Base-by-base conservation (phyloP, 768 basidiomycete genomes). In the Suillus fuscotomentosus region DNA sequence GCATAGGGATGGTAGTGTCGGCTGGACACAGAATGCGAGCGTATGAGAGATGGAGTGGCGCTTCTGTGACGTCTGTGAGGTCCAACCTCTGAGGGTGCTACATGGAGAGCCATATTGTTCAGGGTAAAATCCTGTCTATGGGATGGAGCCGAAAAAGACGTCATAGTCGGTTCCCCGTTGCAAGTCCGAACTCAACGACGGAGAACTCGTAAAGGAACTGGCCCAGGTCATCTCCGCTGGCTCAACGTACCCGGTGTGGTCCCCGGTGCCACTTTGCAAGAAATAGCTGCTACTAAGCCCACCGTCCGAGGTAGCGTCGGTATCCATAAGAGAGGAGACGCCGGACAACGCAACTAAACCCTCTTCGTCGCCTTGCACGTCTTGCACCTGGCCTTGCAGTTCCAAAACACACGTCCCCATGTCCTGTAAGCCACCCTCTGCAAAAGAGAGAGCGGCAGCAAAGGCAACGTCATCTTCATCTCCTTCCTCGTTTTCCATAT, bases 61-160 rank as follows among this genome's bases (percentile, higher is more conserved):
- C 89, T 91, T 62, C 91, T 82, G 71, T 91, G 86, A 54, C 91
- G 81, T 60, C 90, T 79, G 54, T 87, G 81, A 11, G 90, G 88
- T 11, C 90, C 88, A n/a, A 83, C 71, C 14, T 80, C 83, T 8
- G 62, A 70, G 13, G 71, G 70, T 17, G 68, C 62, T 63, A 70
- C 70, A 20, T 70, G 71, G 20, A 74, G 67, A 24, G 72, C 64
- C n/a, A 66, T 76, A 65, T 69, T 88, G 84, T 75, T 90, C 41
- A 42, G 17, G 17, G 24, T 11, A 61, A 91, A 91, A 11, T 79
- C 79, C 55, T 84, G 83, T 73, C 89, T 87, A 70, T 89, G 87
- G 47, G 89, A 85, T 15, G 91, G 88, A 2, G 89, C 88, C 11
- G 89, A 89, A 24, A 75, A 64, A 10, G 75, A 70, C 0, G 59